Evolutionary conservation across 352 stramenopile species (phyloP).

Genomic region (Phytophthora fragariaefolia): DNA sequence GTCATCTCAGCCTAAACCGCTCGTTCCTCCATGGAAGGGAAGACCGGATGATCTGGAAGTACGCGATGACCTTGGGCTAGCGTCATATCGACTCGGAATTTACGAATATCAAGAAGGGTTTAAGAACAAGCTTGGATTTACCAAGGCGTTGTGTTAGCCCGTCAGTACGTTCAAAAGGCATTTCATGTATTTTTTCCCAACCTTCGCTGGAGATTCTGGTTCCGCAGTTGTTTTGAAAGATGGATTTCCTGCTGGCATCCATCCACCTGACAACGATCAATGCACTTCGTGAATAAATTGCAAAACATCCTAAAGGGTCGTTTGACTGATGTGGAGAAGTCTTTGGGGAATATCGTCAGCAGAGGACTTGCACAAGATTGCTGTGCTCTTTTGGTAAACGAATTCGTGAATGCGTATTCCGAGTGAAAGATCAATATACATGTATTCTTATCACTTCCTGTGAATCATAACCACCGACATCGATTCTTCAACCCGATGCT

Average conservation of each 20-base stretch:
- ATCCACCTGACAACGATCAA: conserved; percentile 39
- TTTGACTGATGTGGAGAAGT: conserved; percentile 16
- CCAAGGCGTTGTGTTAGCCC: not conserved
- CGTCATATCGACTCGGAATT: conserved; percentile 35
- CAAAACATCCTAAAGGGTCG: conserved; percentile 18
- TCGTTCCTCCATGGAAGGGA: conserved; percentile 9
- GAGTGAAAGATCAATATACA: too few species aligned
- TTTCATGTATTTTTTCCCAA: conserved; percentile 6
- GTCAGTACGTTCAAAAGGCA: not conserved
- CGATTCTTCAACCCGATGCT: too few species aligned
- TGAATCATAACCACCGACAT: too few species aligned
- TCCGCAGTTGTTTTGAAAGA: conserved; percentile 24
- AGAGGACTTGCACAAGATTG: conserved; percentile 15
- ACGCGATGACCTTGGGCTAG: conserved; percentile 22
- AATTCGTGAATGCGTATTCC: too few species aligned
- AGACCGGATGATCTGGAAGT: conserved; percentile 13
- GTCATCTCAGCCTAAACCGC: conserved; percentile 1
- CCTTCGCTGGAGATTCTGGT: conserved; percentile 10
- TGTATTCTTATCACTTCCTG: too few species aligned
- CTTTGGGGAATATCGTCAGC: conserved; percentile 12
- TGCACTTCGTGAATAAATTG: conserved; percentile 21
- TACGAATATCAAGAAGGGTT: conserved; percentile 27
- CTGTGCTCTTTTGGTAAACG: conserved; percentile 13
- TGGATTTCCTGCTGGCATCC: conserved; percentile 36
- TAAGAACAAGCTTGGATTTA: conserved; percentile 12